Base-by-base conservation (phyloP, 2,329 filamentous ascomycete species). In the Mariannaea sp. region DNA sequence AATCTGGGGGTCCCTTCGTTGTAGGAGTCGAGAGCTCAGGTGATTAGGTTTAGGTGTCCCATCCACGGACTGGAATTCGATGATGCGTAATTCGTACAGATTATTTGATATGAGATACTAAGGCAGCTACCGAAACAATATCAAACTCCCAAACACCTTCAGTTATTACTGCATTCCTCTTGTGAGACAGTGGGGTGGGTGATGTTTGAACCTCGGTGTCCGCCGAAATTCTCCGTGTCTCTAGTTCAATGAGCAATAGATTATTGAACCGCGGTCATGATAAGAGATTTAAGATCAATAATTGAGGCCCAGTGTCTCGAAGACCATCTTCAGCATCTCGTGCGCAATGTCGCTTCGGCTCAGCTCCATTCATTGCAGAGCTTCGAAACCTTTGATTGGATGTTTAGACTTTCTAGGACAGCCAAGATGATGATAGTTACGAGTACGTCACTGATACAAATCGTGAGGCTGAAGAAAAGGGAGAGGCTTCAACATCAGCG, bases 11-110 rank as follows among this genome's bases (percentile, higher is more conserved):
- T 20, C 17, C 3, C 7, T 20, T 17, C 33, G 26, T 13, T 10
- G 40, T 9, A 32, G 13, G 20, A 16, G 19, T 44, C 38, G 24
- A 44, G 17, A 19, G 32, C 30, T 12, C 7, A 7, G 26, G 12
- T 7, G 26, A 12, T 29, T 29, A 12, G 10, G 9, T 4, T 12
- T 19, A n/a, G 22, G 36, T 14, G 20, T 47, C 26, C 30, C 12
- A 17, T 49, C 44, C 44, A 39, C 30, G 12, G 7, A 26, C 32
- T 53, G 43, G 50, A 39, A 43, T 53, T 26, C 24, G 14, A 48
- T 52, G 19, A 12, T 14, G 7, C n/a, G n/a, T n/a, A n/a, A n/a
- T n/a, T n/a, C n/a, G n/a, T n/a, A n/a, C n/a, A n/a, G n/a, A n/a
- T n/a, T n/a, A n/a, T n/a, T n/a, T n/a, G 19, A 2, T 22, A 39